Evolutionary conservation across 208 protist genomes (phyloP).

Genomic region (Endotrypanum monterogeii): DNA sequence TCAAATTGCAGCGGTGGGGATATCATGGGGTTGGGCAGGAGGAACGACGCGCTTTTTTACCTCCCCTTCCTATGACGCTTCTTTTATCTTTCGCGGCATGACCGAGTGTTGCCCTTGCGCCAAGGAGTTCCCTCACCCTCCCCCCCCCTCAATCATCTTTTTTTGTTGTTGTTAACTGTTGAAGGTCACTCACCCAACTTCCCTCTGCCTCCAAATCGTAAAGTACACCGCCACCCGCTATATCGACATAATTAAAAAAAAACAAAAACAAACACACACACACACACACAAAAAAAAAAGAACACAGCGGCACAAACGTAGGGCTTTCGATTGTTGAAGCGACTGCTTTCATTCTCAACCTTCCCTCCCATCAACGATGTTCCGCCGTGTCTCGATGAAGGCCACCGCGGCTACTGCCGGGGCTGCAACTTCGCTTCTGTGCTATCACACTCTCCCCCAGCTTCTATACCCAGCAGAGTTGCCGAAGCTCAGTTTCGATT

Average conservation of each 20-base stretch:
- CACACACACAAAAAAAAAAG: no score
- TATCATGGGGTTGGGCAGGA: no score
- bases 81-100: neutral
- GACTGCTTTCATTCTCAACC: neutral
- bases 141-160: neutral
- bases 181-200: neutral
- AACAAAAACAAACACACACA: no score
- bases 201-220: neutral
- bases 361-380: neutral
- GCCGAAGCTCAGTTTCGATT: constrained; percentile 69
- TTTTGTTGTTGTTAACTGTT: no score
- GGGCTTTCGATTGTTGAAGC: neutral
- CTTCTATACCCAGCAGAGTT: constrained; percentile 78
- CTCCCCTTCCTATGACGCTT: neutral
- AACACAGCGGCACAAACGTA: no score
- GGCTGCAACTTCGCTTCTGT: constrained; percentile 1
- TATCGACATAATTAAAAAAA: no score
- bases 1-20: no score
- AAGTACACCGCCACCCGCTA: no score
- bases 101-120: neutral
- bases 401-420: constrained; percentile 12
- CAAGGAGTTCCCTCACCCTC: neutral
- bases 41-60: neutral
- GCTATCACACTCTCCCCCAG: constrained; percentile 59
- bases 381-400: constrained; percentile 20